Base-by-base conservation (phyloP, 139 green algal species). In the Ostreobium quekettii region DNA sequence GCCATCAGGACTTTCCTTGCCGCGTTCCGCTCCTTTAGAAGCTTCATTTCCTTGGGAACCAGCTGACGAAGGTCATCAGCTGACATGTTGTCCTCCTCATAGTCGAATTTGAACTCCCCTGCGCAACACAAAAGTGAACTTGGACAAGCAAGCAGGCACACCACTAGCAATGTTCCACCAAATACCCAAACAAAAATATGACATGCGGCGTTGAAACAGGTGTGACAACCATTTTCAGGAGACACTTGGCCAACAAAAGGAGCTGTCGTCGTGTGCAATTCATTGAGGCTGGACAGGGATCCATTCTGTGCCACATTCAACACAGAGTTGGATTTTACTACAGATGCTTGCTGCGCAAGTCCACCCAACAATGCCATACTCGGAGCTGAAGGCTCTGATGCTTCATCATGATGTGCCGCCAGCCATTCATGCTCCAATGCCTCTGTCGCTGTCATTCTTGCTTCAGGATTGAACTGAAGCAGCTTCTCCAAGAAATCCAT, bases 371-470 rank as follows among this genome's bases (percentile, higher is more conserved):
- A 48, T 56, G 38, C 32, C 31, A 47, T 36, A 89, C 79, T 70
- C 35, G 80, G 78, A 30, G 83, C 81, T 1, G 53, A 39, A 4
- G 86, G 86, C 81, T 97, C 92, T 19, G 79, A 71, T 2, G 73
- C 66, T 36, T 78, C 71, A 58, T 97, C 90, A 67, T 96, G 91
- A 76, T 96, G 73, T 48, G 84, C 70, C 1, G 82, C 80, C 48
- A 97, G 83, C 81, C 89, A 97, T 19, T 90, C 90, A 82, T 98
- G 92, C 42, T 81, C 73, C 32, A 98, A 80, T 28, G 91, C 91
- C 31, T 89, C 70, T 8, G 82, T 67, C 69, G 96, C 92, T 26
- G 82, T 84, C 60, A 93, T 90, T 67, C 91, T 86, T 72, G 89
- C 87, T 39, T 77, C 78, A 0, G 89, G 90, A 81, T 96, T 84